A percentile compares a stretch with the other conserved stretches of the same genome.
phyloP scores from a whole-genome alignment of 768 basidiomycete genomes.

The Tricholoma sp. region DNA sequence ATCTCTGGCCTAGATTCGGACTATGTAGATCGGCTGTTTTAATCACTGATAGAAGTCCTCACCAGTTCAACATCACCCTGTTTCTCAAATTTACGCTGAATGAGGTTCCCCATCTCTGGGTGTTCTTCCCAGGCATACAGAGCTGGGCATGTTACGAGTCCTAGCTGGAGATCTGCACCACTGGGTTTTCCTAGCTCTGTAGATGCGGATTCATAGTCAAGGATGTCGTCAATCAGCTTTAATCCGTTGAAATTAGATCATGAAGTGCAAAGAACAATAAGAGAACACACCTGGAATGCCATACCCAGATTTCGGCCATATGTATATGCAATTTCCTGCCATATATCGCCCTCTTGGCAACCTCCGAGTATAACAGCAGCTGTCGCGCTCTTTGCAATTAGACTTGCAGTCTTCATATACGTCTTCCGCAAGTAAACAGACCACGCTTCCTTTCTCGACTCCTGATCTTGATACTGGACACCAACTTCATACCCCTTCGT shows the following conservation, averaged over 20 bases:
- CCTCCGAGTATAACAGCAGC: conserved; percentile 88
- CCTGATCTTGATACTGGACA: conserved; percentile 13
- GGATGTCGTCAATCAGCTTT: conserved; percentile 91
- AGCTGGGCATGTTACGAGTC: conserved; percentile 89
- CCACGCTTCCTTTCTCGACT: conserved; percentile 48
- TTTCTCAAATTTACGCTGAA: conserved; percentile 74
- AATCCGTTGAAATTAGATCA: background rate
- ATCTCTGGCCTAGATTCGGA: conserved; percentile 53
- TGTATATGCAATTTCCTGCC: conserved; percentile 92
- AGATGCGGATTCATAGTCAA: conserved; percentile 84
- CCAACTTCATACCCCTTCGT: conserved; percentile 15
- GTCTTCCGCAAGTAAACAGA: conserved; percentile 86
- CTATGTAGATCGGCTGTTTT: background rate
- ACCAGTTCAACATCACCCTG: conserved; percentile 87
- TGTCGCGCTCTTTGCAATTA: conserved; percentile 89
- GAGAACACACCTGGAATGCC: conserved; percentile 77
- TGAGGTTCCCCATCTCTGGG: conserved; percentile 82
- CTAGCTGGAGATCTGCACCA: conserved; percentile 77
- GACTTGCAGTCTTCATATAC: conserved; percentile 88
- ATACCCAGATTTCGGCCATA: conserved; percentile 92
- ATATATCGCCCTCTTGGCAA: conserved; percentile 71
- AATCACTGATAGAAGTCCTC: conserved; percentile 13
- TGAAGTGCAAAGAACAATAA: background rate
- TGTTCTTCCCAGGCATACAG: conserved; percentile 94
- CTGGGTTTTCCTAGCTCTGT: conserved; percentile 84